Evolutionary conservation across 768 basidiomycete genomes (phyloP).

Genomic region (Cyclocybe aegerita): DNA sequence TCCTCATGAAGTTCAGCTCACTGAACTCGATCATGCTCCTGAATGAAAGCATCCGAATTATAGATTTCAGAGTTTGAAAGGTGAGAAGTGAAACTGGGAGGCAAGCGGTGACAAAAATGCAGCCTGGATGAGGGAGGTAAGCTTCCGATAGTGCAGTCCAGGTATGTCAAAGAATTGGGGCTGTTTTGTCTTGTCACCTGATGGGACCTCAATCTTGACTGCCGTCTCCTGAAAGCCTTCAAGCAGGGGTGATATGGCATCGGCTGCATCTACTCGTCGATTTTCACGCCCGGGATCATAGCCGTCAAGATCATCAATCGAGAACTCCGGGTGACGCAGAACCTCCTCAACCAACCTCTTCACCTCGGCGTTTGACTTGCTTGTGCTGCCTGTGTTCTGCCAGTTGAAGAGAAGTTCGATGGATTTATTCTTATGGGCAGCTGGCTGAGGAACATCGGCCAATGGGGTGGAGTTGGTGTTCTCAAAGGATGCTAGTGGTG

Average conservation of each 20-base stretch:
- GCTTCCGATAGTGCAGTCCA: slow-evolving; percentile 21
- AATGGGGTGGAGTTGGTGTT: no score
- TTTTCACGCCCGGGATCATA: slow-evolving; percentile 15
- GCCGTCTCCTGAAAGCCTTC: background rate
- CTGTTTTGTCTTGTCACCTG: slow-evolving; percentile 14
- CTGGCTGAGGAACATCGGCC: no score
- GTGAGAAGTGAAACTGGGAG: slow-evolving; percentile 20
- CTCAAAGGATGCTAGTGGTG: no score
- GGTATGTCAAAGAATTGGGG: slow-evolving; percentile 18
- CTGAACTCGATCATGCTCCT: slow-evolving; percentile 22
- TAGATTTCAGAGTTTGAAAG: slow-evolving; percentile 28
- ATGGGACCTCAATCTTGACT: slow-evolving; percentile 25
- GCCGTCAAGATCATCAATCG: no score
- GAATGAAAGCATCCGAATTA: slow-evolving; percentile 25
- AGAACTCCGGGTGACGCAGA: slow-evolving; percentile 16
- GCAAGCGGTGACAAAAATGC: slow-evolving; percentile 19
- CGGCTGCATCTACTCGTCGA: slow-evolving; percentile 3
- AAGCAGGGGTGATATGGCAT: slow-evolving; percentile 2
- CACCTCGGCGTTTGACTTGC: slow-evolving; percentile 26
- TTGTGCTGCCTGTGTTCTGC: no score
- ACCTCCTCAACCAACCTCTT: slow-evolving; percentile 26
- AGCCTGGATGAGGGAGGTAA: slow-evolving; percentile 19
- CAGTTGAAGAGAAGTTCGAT: no score
- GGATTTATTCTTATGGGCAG: no score
- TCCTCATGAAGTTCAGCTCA: slow-evolving; percentile 2